These are phyloP conservation scores for Trypanosoma rangeli DNA, from an alignment of 208 protist species.

Conservation along the genomic window DNA sequence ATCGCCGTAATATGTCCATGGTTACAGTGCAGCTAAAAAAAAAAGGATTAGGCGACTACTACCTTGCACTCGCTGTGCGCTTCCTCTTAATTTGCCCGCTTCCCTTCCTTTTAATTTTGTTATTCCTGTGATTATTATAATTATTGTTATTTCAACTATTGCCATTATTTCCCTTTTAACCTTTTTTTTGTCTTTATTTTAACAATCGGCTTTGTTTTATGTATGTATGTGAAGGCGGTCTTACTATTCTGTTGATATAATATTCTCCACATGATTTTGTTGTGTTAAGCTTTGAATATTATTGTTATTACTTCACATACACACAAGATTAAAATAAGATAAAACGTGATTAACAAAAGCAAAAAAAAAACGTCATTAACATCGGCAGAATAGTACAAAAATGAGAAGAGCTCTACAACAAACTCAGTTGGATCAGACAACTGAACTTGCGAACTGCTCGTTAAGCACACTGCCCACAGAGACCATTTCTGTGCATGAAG, in stretches of 20 bases:
- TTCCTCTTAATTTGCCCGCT: slow-evolving; percentile 15
- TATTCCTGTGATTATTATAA: slow-evolving; percentile 3
- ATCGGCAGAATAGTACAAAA: not conserved
- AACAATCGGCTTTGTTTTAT: no score
- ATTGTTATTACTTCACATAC: no score
- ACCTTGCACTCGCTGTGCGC: slow-evolving; percentile 8
- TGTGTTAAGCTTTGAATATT: no score
- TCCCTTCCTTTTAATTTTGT: slow-evolving; percentile 12
- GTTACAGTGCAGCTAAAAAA: not conserved
- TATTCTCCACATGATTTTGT: not conserved
- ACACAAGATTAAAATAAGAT: no score
- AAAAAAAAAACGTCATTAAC: no score
- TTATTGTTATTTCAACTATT: slow-evolving; percentile 19
- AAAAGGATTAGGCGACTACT: not conserved
- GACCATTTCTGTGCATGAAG: slow-evolving; percentile 56
- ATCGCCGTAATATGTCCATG: not conserved
- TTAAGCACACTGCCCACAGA: slow-evolving; percentile 58
- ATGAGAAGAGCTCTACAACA: slow-evolving; percentile 2
- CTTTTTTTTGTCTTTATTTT: slow-evolving; percentile 1
- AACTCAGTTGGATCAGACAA: slow-evolving; percentile 6
- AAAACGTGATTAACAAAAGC: no score
- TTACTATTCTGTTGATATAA: not conserved
- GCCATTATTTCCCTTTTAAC: slow-evolving; percentile 6
- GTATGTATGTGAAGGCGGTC: not conserved
- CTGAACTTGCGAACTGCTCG: slow-evolving; percentile 47